Evolutionary conservation across 257 asterid species (phyloP).

Genomic region (Cynanchum wilfordii): DNA sequence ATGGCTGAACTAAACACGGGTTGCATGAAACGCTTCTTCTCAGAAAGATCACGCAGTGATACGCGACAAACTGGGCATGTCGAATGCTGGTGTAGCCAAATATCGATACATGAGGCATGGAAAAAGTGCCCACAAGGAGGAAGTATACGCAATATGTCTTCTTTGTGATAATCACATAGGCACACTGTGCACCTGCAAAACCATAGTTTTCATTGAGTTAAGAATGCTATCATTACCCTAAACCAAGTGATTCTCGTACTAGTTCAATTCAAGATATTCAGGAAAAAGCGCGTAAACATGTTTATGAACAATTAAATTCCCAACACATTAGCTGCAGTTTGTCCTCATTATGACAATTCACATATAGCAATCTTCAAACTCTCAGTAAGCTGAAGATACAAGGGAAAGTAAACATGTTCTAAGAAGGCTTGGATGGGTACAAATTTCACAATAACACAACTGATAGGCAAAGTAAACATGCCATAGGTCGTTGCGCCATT

Average conservation of each 20-base stretch:
- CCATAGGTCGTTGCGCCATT: background rate
- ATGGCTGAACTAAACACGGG: constrained; percentile 67
- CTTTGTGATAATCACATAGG: constrained; percentile 59
- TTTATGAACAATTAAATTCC: background rate
- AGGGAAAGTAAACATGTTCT: background rate
- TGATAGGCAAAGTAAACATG: background rate
- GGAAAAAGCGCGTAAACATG: background rate
- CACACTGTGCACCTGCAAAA: constrained; percentile 69
- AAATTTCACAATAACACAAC: too few species aligned
- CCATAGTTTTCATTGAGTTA: background rate
- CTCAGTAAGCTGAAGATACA: background rate
- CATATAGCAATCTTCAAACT: background rate
- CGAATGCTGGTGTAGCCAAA: constrained; percentile 74
- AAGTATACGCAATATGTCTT: constrained; percentile 58
- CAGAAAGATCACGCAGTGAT: constrained; percentile 58
- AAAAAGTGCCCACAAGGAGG: constrained; percentile 74
- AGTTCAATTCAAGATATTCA: background rate
- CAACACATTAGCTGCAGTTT: background rate
- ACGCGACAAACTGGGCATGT: constrained; percentile 89
- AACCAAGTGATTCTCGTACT: background rate
- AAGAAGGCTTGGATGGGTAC: background rate
- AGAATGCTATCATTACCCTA: background rate
- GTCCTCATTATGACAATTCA: background rate
- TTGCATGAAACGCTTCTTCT: constrained; percentile 55
- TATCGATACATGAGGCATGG: constrained; percentile 67